phyloP scores from a whole-genome alignment of 768 basidiomycete species.

The Paxillus rubicundulus region DNA sequence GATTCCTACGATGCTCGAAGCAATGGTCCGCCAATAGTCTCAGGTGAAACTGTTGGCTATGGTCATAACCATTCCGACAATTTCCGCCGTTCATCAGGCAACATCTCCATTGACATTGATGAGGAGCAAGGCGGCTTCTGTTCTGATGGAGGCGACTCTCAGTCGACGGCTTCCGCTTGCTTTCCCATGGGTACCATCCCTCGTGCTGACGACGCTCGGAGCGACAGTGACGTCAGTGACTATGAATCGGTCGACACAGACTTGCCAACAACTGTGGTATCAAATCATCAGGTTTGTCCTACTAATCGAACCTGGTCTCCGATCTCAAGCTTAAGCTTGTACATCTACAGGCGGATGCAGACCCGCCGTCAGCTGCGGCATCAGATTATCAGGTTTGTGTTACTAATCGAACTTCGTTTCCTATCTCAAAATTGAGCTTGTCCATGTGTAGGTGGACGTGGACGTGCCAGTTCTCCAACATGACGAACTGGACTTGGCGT shows the following conservation, averaged over 20 bases:
- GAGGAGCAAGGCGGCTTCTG: not conserved
- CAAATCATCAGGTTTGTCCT: conserved; percentile 11
- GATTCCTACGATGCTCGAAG: not conserved
- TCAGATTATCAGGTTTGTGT: conserved; percentile 11
- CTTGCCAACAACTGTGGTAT: not conserved
- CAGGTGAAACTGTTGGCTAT: not conserved
- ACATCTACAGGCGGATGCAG: conserved; percentile 17
- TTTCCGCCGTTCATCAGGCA: not conserved
- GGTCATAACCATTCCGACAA: not conserved
- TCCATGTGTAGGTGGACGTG: conserved; percentile 17
- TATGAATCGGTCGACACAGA: not conserved
- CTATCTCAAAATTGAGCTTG: not conserved
- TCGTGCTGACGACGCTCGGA: not conserved
- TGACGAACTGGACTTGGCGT: conserved; percentile 20
- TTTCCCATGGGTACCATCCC: not conserved
- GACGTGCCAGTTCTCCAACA: conserved; percentile 2
- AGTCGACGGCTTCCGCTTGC: not conserved
- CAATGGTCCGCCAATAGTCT: not conserved
- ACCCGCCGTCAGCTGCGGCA: not conserved
- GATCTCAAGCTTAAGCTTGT: not conserved
- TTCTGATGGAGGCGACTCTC: not conserved
- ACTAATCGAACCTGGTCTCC: not conserved
- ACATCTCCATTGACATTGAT: not conserved
- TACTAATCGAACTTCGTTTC: not conserved
- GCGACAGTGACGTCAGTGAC: not conserved